These are phyloP conservation scores for Pilaira anomala DNA, from an alignment of 192 early-diverging fungal genomes.

Conservation along the genomic window DNA sequence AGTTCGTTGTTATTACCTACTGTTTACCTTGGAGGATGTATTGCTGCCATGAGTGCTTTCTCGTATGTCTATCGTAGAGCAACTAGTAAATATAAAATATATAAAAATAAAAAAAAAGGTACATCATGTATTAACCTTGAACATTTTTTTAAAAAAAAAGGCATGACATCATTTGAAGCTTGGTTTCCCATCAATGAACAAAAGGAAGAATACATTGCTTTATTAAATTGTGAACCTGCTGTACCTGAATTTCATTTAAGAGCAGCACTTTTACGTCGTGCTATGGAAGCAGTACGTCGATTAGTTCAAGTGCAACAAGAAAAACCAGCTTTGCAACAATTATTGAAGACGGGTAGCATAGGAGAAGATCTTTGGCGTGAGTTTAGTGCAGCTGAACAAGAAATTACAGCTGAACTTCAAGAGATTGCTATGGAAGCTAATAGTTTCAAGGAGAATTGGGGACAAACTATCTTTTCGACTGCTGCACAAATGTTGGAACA, in stretches of 20 bases:
- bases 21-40: conserved; percentile 38
- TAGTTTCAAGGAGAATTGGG: conserved; percentile 75
- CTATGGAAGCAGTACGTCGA: conserved; percentile 73
- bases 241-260: conserved; percentile 61
- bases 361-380: conserved; percentile 81
- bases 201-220: conserved; percentile 62
- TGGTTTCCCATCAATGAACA: conserved; percentile 67
- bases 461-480: conserved; percentile 76
- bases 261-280: conserved; percentile 76
- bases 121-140: not conserved
- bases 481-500: conserved; percentile 76
- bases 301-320: conserved; percentile 74
- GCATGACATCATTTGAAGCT: conserved; percentile 39
- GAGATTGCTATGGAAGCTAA: conserved; percentile 83
- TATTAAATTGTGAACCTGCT: conserved; percentile 54
- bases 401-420: conserved; percentile 73
- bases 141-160: not conserved
- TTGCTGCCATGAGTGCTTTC: conserved; percentile 40
- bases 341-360: conserved; percentile 77
- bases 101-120: too few relatives aligned
- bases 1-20: conserved; percentile 34
- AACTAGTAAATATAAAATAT: conserved; percentile 26
- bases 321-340: conserved; percentile 66
- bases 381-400: conserved; percentile 74
- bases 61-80: conserved; percentile 36